Conservation (phyloP, 768 basidiomycete species). For the Lactarius deliciosus region DNA sequence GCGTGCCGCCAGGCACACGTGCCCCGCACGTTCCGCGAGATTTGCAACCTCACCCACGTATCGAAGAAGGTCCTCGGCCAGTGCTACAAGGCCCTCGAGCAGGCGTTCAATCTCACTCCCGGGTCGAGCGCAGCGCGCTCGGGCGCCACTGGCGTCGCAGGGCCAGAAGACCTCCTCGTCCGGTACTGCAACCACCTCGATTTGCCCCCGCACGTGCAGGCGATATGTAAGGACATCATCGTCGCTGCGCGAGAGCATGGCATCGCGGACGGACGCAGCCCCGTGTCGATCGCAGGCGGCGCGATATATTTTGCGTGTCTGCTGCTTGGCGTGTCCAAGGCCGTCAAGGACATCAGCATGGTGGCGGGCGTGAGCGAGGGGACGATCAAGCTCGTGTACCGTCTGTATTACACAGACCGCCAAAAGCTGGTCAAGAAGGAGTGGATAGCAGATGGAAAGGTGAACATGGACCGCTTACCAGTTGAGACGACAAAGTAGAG, state of each 20-base stretch:
- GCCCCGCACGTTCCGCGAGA: conserved; percentile 94
- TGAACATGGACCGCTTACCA: conserved; percentile 45
- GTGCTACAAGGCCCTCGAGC: conserved; percentile 65
- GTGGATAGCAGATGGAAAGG: conserved; percentile 81
- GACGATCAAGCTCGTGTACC: conserved; percentile 72
- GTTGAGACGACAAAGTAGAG: conserved; percentile 32
- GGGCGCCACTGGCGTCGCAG: conserved; percentile 44
- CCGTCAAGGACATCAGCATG: conserved; percentile 79
- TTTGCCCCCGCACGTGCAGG: conserved; percentile 77
- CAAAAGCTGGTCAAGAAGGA: conserved; percentile 82
- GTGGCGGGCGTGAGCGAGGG: conserved; percentile 96
- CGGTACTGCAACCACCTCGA: conserved; percentile 94
- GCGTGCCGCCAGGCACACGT: conserved; percentile 94
- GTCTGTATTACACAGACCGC: conserved; percentile 68
- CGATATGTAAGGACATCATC: conserved; percentile 82
- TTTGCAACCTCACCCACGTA: conserved; percentile 89
- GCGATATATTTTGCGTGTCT: conserved; percentile 93
- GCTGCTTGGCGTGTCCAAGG: conserved; percentile 71
- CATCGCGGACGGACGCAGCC: conserved; percentile 90
- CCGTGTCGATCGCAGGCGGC: conserved; percentile 97
- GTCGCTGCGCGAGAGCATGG: conserved; percentile 76
- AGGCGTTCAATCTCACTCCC: conserved; percentile 85
- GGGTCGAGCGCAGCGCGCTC: conserved; percentile 58
- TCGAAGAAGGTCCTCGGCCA: conserved; percentile 95
- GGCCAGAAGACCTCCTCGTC: conserved; percentile 85